Evolutionary conservation across 805 yeast genomes (phyloP).

Genomic region (Schwanniomyces occidentalis): DNA sequence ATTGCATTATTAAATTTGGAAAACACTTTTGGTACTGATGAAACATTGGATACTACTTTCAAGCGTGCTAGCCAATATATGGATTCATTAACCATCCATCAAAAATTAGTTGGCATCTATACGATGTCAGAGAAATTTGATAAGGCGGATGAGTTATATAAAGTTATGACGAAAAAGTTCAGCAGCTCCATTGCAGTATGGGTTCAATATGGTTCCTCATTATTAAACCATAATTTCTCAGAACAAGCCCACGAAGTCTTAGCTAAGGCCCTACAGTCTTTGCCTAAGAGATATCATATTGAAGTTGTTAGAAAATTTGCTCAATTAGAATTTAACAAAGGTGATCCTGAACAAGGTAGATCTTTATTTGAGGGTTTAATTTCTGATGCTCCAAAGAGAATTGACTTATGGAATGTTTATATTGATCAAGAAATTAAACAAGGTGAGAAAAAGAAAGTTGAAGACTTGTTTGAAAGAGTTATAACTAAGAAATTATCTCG

Average conservation of each 20-base stretch:
- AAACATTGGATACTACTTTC: constrained; percentile 76
- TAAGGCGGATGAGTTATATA: constrained; percentile 70
- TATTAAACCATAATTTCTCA: constrained; percentile 56
- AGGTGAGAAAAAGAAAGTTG: constrained; percentile 62
- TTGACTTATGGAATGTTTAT: constrained; percentile 94
- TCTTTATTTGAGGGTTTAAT: constrained; percentile 90
- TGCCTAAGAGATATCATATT: constrained; percentile 72
- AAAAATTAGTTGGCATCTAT: constrained; percentile 74
- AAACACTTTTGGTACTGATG: constrained; percentile 87
- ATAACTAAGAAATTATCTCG: constrained; percentile 64
- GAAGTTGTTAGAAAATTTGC: constrained; percentile 88
- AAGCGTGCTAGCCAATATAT: constrained; percentile 84
- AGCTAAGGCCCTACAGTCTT: constrained; percentile 67
- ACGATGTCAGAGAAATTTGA: constrained; percentile 68
- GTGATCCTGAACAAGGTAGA: constrained; percentile 93
- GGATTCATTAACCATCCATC: constrained; percentile 85
- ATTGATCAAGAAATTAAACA: constrained; percentile 87
- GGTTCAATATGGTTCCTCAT: constrained; percentile 78
- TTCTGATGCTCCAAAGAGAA: constrained; percentile 86
- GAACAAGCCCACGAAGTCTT: constrained; percentile 73
- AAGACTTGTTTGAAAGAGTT: constrained; percentile 81
- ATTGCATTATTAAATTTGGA: constrained; percentile 93
- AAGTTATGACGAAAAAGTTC: constrained; percentile 69
- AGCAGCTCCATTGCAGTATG: constrained; percentile 73
- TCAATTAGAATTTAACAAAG: constrained; percentile 79